These are phyloP conservation scores for Leccinum barrowsii DNA, from an alignment of 768 basidiomycete species.

Conservation along the genomic window DNA sequence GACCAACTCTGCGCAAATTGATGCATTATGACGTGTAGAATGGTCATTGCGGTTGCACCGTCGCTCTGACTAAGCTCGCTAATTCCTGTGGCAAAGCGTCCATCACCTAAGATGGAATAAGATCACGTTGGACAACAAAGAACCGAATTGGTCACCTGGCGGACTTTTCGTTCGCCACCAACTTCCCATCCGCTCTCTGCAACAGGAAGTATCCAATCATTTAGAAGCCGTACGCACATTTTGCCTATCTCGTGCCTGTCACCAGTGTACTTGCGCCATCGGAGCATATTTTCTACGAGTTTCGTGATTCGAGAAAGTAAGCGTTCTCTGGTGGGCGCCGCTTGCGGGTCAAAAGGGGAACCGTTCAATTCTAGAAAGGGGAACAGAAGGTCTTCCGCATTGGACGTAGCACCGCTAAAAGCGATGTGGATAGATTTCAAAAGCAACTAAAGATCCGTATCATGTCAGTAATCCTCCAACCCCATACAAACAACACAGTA, in stretches of 20 bases:
- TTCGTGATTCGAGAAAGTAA: slow-evolving; percentile 67
- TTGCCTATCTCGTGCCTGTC: slow-evolving; percentile 54
- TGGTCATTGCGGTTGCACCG: slow-evolving; percentile 4
- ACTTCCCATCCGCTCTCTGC: slow-evolving; percentile 84
- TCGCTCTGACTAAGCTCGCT: slow-evolving; percentile 18
- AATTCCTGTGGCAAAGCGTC: slow-evolving; percentile 26
- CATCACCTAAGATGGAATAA: slow-evolving; percentile 20
- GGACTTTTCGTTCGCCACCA: slow-evolving; percentile 66
- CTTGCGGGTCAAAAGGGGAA: slow-evolving; percentile 69
- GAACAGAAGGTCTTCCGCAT: slow-evolving; percentile 46
- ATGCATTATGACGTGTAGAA: slow-evolving; percentile 12
- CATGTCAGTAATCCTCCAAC: slow-evolving; percentile 8
- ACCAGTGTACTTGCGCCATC: slow-evolving; percentile 72
- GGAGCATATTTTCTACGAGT: slow-evolving; percentile 66
- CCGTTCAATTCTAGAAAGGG: slow-evolving; percentile 44
- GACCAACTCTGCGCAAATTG: background rate
- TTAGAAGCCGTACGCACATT: slow-evolving; percentile 54
- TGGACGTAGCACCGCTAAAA: slow-evolving; percentile 56
- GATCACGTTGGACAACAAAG: background rate
- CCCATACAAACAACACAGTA: slow-evolving; percentile 22
- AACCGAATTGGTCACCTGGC: slow-evolving; percentile 44
- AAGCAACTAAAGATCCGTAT: slow-evolving; percentile 41
- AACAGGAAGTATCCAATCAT: slow-evolving; percentile 56
- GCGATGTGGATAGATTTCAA: slow-evolving; percentile 48
- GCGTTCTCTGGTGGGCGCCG: slow-evolving; percentile 66